Evolutionary conservation across 345 rosid species (phyloP).

Genomic region (Lepidium didymum): DNA sequence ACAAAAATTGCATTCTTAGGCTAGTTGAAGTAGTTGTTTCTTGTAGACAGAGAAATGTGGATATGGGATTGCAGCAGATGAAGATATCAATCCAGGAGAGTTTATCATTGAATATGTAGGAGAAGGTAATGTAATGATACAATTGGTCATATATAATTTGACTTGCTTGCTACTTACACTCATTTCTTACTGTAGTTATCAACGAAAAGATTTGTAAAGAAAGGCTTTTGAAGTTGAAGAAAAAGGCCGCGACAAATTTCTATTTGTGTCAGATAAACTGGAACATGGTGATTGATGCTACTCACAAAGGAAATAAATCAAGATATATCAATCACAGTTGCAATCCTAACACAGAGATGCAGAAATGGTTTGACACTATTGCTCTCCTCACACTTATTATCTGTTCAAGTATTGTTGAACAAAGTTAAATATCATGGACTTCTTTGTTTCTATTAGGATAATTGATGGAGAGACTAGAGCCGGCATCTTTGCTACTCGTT

Average conservation of each 20-base stretch:
- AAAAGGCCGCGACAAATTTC: slow-evolving; percentile 75
- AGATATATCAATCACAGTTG: slow-evolving; percentile 96
- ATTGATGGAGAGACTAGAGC: slow-evolving; percentile 96
- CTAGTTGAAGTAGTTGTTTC: slow-evolving; percentile 31
- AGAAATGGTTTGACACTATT: slow-evolving; percentile 59
- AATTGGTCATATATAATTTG: not conserved
- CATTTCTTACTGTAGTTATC: slow-evolving; percentile 47
- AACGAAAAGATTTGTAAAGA: slow-evolving; percentile 91
- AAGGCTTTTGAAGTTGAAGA: slow-evolving; percentile 91
- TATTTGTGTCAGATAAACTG: slow-evolving; percentile 88
- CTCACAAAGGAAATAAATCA: slow-evolving; percentile 91
- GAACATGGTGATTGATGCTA: slow-evolving; percentile 95
- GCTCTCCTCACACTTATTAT: not conserved
- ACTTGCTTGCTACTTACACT: not conserved
- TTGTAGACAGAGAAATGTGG: slow-evolving; percentile 99
- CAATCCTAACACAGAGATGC: slow-evolving; percentile 93
- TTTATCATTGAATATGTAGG: slow-evolving; percentile 94
- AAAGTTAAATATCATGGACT: not conserved
- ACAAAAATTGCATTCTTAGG: not conserved
- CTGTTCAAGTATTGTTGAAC: not conserved
- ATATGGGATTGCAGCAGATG: slow-evolving; percentile 79
- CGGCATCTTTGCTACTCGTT: slow-evolving; percentile 76
- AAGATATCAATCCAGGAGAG: slow-evolving; percentile 79
- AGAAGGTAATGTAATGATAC: slow-evolving; percentile 53
- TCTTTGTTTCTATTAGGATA: slow-evolving; percentile 46